Conservation (phyloP, 805 yeast genomes). For the Ogataea nonfermentans region DNA sequence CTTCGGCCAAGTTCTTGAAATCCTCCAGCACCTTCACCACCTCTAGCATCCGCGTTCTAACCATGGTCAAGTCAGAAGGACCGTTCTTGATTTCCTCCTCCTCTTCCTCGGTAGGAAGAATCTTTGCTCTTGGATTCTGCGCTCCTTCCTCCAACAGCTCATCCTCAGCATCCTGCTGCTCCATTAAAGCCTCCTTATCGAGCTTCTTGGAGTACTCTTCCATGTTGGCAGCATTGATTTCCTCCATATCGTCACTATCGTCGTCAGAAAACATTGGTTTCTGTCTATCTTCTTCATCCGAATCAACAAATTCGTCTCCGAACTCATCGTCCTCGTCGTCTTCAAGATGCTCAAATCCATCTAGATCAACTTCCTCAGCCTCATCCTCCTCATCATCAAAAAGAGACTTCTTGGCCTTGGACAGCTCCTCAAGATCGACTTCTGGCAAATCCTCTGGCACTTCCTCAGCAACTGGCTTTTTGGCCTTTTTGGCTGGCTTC, state of each 20-base stretch:
- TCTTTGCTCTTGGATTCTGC: slow-evolving; percentile 69
- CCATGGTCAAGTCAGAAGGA: slow-evolving; percentile 74
- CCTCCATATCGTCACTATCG: slow-evolving; percentile 66
- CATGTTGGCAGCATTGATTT: slow-evolving; percentile 77
- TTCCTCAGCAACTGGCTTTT: slow-evolving; percentile 27
- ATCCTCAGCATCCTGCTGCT: slow-evolving; percentile 59
- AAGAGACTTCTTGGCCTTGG: slow-evolving; percentile 68
- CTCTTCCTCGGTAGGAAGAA: slow-evolving; percentile 70
- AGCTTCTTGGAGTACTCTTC: slow-evolving; percentile 69
- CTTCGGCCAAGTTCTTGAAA: slow-evolving; percentile 77
- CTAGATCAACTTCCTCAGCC: slow-evolving; percentile 37
- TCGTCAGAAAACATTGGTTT: slow-evolving; percentile 84
- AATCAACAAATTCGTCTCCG: slow-evolving; percentile 40
- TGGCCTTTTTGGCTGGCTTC: slow-evolving; percentile 33
- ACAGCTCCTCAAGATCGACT: slow-evolving; percentile 64
- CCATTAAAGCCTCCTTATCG: slow-evolving; percentile 58
- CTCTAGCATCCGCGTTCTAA: slow-evolving; percentile 93
- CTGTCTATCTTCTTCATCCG: slow-evolving; percentile 59
- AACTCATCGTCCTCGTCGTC: slow-evolving; percentile 46
- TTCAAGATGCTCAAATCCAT: slow-evolving; percentile 36
- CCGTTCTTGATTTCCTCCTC: slow-evolving; percentile 51
- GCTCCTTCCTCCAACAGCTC: slow-evolving; percentile 58
- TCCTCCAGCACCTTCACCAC: slow-evolving; percentile 91
- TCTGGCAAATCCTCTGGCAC: slow-evolving; percentile 53
- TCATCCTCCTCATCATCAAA: slow-evolving; percentile 66